These are phyloP conservation scores for Aechmea fasciata DNA, from an alignment of 176 grass and related monocot genomes.

Conservation along the genomic window DNA sequence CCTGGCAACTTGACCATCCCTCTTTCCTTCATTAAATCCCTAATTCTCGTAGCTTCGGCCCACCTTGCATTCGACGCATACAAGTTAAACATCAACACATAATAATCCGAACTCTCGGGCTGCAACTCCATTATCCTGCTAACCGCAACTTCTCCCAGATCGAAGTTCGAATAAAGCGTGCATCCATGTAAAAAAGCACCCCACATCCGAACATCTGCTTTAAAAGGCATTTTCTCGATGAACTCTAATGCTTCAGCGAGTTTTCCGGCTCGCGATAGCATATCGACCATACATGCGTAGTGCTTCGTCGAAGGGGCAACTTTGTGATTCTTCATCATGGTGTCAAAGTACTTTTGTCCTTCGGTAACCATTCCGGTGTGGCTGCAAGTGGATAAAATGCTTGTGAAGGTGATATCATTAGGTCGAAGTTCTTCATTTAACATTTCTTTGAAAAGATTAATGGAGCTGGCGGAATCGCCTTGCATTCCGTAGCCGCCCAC, in stretches of 20 bases:
- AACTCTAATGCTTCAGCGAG: constrained; percentile 53
- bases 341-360: constrained; percentile 41
- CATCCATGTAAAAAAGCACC: constrained; percentile 69
- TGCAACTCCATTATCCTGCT: constrained; percentile 32
- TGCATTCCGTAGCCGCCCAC: constrained; percentile 61
- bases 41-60: constrained; percentile 42
- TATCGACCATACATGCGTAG: constrained; percentile 67
- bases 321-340: constrained; percentile 39
- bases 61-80: constrained; percentile 52
- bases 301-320: constrained; percentile 60
- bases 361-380: constrained; percentile 56
- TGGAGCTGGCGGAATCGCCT: constrained; percentile 39
- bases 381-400: constrained; percentile 56
- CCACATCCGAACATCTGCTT: constrained; percentile 41
- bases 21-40: constrained; percentile 47
- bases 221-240: constrained; percentile 51
- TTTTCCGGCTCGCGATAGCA: constrained; percentile 45
- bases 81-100: constrained; percentile 57
- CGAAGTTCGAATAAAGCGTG: constrained; percentile 52
- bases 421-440: constrained; percentile 48
- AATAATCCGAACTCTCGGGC: constrained; percentile 46
- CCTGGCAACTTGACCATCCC: constrained; percentile 51
- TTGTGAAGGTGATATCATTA: constrained; percentile 54
- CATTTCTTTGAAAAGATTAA: constrained; percentile 53
- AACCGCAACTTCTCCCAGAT: constrained; percentile 53